Conservation (phyloP, 441 rosid species). For the Pelargonium myrrhifolium region DNA sequence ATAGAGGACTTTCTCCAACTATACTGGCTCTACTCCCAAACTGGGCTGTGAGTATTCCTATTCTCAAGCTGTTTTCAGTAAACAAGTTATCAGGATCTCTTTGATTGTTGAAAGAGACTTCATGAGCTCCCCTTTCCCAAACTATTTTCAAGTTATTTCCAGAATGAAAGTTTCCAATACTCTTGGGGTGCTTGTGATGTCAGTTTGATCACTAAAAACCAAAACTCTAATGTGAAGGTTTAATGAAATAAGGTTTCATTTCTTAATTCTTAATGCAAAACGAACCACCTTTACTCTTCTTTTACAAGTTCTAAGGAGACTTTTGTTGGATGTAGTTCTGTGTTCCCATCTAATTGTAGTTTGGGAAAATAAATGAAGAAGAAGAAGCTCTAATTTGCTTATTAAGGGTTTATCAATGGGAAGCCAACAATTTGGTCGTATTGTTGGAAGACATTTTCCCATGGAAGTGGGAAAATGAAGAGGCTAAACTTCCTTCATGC, state of each 20-base stretch:
- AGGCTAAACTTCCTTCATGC: background rate
- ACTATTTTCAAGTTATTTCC: background rate
- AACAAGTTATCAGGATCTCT: background rate
- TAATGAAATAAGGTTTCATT: background rate
- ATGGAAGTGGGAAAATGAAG: background rate
- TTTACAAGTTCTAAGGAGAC: background rate
- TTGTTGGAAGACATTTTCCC: background rate
- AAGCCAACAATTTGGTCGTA: background rate
- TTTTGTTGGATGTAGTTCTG: background rate
- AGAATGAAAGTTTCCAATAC: background rate
- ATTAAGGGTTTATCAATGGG: background rate
- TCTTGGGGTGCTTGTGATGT: background rate
- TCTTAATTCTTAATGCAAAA: background rate
- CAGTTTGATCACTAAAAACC: background rate
- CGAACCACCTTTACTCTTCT: background rate
- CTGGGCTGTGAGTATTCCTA: constrained; percentile 74
- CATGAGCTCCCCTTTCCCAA: background rate
- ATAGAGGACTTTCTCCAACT: constrained; percentile 94
- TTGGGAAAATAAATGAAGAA: background rate
- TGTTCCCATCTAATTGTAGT: background rate
- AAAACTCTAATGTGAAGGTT: background rate
- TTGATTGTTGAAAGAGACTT: background rate
- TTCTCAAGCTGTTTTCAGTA: background rate
- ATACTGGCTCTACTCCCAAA: constrained; percentile 83
- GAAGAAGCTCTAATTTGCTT: no score